Evolutionary conservation across 2,329 filamentous ascomycete genomes (phyloP).

Genomic region (Didymella sp.): DNA sequence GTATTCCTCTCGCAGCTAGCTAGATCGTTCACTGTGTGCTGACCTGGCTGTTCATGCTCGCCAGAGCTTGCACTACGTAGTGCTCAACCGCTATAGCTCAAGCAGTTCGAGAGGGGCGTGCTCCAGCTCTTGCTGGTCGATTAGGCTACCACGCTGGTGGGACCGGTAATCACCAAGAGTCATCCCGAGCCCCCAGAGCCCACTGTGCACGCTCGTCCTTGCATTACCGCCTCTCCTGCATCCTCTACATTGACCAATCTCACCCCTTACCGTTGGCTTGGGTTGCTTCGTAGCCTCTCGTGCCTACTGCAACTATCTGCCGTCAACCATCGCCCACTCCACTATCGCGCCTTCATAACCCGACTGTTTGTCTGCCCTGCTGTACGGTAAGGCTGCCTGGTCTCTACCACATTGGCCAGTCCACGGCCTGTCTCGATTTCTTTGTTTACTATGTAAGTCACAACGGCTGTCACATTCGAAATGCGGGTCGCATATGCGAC

Average conservation of each 20-base stretch:
- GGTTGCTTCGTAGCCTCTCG: slow-evolving; percentile 31
- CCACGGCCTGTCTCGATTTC: slow-evolving; percentile 42
- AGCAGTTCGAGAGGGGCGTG: slow-evolving; percentile 39
- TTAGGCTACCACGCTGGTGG: slow-evolving; percentile 45
- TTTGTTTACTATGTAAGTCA: slow-evolving; percentile 50
- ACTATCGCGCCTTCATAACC: slow-evolving; percentile 40
- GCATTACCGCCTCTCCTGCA: slow-evolving; percentile 36
- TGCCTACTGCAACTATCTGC: slow-evolving; percentile 25
- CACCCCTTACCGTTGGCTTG: slow-evolving; percentile 35
- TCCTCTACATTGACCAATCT: slow-evolving; percentile 34
- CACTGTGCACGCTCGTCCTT: slow-evolving; percentile 40
- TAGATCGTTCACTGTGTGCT: slow-evolving; percentile 26
- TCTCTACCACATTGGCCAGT: slow-evolving; percentile 35
- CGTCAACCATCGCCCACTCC: slow-evolving; percentile 37
- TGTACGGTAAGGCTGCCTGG: slow-evolving; percentile 38
- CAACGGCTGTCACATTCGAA: slow-evolving; percentile 37
- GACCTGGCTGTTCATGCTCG: slow-evolving; percentile 32
- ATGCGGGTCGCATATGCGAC: slow-evolving; percentile 44
- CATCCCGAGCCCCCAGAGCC: slow-evolving; percentile 37
- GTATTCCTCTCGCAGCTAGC: slow-evolving; percentile 1
- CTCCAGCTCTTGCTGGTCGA: slow-evolving; percentile 37
- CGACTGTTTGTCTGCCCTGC: slow-evolving; percentile 31
- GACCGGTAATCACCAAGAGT: slow-evolving; percentile 44
- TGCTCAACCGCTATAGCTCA: slow-evolving; percentile 42
- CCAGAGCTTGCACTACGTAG: slow-evolving; percentile 46